Evolutionary conservation across 129 eudicot species (phyloP), one percentile per base, ranked within the genome.

Genomic region (Pulicaria dysenterica): DNA sequence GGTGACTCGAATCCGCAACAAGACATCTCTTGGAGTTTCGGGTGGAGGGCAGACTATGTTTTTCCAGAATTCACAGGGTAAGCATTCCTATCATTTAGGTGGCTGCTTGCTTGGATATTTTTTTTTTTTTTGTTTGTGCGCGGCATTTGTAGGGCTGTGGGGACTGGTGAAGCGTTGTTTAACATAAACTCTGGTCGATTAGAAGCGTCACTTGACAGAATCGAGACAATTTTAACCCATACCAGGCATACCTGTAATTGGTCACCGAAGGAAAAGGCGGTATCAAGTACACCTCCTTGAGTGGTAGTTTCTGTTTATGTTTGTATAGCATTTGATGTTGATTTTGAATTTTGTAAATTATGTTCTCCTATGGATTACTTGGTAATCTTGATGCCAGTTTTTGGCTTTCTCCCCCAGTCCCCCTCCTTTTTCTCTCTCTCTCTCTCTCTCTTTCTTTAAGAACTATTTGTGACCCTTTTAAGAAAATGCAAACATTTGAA

Each of bases 1-100:
- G 95, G 93, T 49, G 98, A 94, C 98, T 69, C 80, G 96, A 64
- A 94, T 94, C 66, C 80, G 96, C 69, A 94, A 94, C 77, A 94
- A 94, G 77, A 90, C 98, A 59, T 78, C 83, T 63, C 82, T 94
- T 63, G 96, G 88, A 8, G 96, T 58, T 90, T 94, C 56, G 96
- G 89, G 67, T 94, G 96, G 96, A 86, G 86, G 75, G 98, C 98
- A 7, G 98, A 94, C 73, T 94, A 83, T 73, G 92, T 87, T 72
- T 92, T 94, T 75, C 98, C 98, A 7, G 96, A 90, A 80, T 80
- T 94, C 54, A 82, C 85, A 19, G 98, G 98, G 98, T 76, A 82
- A 83, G 81, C 66, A 8, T 68, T 9, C 37, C 64, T 57, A n/a
- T n/a, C 42, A 67, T 45, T 42, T 10, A 34, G 46, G 58, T 45